Conservation (phyloP, 176 grass and related monocot genomes). For the Oryza officinalis region DNA sequence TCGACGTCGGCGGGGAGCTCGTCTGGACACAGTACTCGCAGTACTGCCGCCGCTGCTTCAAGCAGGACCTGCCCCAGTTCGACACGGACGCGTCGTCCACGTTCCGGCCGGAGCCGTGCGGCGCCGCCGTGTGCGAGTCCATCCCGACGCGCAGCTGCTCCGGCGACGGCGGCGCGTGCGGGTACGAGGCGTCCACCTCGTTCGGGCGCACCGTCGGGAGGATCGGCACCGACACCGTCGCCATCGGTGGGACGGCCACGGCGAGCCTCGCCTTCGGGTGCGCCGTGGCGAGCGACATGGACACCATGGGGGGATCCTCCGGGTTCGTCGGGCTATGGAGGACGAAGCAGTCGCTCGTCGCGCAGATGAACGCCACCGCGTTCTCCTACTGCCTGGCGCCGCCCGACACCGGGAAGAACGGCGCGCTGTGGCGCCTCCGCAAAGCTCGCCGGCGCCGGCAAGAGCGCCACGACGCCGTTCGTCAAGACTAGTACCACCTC, state of each 20-base stretch:
- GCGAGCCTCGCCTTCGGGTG: background rate
- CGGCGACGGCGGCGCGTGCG: background rate
- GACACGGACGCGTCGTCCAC: background rate
- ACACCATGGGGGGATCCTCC: background rate
- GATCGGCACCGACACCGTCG: background rate
- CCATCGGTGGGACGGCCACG: background rate
- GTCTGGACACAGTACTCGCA: background rate
- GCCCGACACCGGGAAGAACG: background rate
- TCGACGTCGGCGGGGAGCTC: background rate
- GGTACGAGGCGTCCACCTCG: background rate
- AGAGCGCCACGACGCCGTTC: background rate
- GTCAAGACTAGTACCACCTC: background rate
- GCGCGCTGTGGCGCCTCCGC: background rate
- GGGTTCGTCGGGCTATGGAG: background rate
- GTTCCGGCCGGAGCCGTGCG: background rate
- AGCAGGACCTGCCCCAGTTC: background rate
- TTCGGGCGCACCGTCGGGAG: background rate
- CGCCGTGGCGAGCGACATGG: background rate
- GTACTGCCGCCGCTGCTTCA: background rate
- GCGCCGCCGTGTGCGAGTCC: background rate
- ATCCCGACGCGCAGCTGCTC: background rate
- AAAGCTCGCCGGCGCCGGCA: background rate
- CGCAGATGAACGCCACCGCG: background rate
- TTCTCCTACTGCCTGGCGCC: background rate
- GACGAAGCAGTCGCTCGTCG: background rate